phyloP scores from a whole-genome alignment of 1,139 yeast genomes.

The Zygosaccharomyces sapae region DNA sequence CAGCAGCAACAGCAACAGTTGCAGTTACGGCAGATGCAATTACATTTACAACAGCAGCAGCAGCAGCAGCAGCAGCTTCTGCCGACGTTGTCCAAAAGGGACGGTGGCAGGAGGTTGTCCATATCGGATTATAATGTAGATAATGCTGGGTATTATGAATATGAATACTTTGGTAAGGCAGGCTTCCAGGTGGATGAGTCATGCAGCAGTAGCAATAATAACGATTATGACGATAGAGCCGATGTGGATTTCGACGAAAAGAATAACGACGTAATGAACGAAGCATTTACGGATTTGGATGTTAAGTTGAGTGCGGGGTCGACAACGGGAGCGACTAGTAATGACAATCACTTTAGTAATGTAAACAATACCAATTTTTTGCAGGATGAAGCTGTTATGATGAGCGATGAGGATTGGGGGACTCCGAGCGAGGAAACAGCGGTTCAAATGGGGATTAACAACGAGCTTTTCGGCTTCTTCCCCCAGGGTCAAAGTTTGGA shows the following conservation, averaged over 20 bases:
- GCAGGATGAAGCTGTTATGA: conserved; percentile 10
- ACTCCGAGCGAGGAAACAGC: conserved; percentile 4
- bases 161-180: conserved; percentile 24
- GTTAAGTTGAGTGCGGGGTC: not conserved
- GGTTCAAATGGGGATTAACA: not conserved
- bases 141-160: conserved; percentile 28
- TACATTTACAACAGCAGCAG: not conserved
- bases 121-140: conserved; percentile 27
- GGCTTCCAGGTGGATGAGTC: not conserved
- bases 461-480: conserved; percentile 11
- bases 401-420: conserved; percentile 11
- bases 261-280: not conserved
- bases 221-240: no score
- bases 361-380: conserved; percentile 1
- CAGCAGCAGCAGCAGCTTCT: not conserved
- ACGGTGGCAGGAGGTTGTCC: conserved; percentile 21
- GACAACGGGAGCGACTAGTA: not conserved
- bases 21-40: not conserved
- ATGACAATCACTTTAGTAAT: conserved; percentile 5
- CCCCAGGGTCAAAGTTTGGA: conserved; percentile 2
- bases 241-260: not conserved
- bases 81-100: not conserved
- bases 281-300: not conserved
- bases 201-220: not conserved
- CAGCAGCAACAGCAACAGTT: not conserved